Percentiles rank a stretch among this genome's conserved stretches.
Evolutionary conservation across 1,284 basidiomycete species (phyloP).

Genomic region (Volvariella surrecta): DNA sequence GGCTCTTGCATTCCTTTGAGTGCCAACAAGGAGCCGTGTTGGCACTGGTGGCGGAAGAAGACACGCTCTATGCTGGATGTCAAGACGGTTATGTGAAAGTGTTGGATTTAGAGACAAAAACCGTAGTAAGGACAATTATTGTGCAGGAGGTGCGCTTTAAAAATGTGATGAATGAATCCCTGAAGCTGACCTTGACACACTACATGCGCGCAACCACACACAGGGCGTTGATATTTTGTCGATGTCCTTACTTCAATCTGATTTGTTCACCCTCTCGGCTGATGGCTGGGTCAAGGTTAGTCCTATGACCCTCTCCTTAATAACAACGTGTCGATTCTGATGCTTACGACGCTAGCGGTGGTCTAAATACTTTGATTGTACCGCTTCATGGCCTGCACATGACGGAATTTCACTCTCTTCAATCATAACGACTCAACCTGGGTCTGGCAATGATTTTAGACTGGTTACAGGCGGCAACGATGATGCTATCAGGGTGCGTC

Average conservation of each 20-base stretch:
- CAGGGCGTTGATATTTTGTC: constrained; percentile 75
- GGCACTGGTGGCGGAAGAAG: constrained; percentile 68
- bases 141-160: constrained; percentile 72
- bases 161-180: too few relatives aligned
- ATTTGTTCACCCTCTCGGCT: constrained; percentile 79
- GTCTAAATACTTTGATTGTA: constrained; percentile 78
- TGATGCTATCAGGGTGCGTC: constrained; percentile 64
- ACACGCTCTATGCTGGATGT: constrained; percentile 85
- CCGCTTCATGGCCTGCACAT: constrained; percentile 75
- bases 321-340: constrained; percentile 2
- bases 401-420: constrained; percentile 78
- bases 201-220: neutral
- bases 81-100: constrained; percentile 93
- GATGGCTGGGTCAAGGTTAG: constrained; percentile 72
- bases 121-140: constrained; percentile 78
- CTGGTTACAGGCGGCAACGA: constrained; percentile 85
- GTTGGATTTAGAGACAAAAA: constrained; percentile 86
- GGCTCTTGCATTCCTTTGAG: constrained; percentile 51
- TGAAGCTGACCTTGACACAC: neutral
- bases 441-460: constrained; percentile 22
- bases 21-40: constrained; percentile 68
- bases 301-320: constrained; percentile 6
- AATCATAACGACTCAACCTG: constrained; percentile 36
- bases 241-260: constrained; percentile 64
- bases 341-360: constrained; percentile 43